Evolutionary conservation across 2,329 filamentous ascomycete species (phyloP).

Genomic region (Ploettnerulaceae sp.): DNA sequence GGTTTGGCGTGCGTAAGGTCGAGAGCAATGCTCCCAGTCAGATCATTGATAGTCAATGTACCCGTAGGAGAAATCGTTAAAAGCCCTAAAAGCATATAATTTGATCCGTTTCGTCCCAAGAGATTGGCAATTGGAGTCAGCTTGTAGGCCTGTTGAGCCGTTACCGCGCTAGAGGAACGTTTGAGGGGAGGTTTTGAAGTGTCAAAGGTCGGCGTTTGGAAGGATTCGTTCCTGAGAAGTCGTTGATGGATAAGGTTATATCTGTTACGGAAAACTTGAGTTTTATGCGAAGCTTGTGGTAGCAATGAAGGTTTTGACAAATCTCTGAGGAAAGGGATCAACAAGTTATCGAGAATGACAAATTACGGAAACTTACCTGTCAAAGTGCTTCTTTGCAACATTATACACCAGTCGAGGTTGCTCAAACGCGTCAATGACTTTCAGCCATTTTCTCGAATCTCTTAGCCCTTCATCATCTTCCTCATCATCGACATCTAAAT

Average conservation of each 20-base stretch:
- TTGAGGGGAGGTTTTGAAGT: constrained; percentile 51
- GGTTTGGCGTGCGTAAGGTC: constrained; percentile 76
- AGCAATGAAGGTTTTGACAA: constrained; percentile 64
- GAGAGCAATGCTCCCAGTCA: constrained; percentile 81
- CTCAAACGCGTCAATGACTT: constrained; percentile 75
- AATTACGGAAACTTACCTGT: no score
- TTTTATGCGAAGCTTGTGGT: constrained; percentile 76
- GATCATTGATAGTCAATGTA: constrained; percentile 74
- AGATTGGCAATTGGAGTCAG: constrained; percentile 79
- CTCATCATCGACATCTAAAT: constrained; percentile 48
- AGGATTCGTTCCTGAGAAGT: constrained; percentile 85
- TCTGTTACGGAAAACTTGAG: constrained; percentile 77
- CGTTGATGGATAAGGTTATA: constrained; percentile 92
- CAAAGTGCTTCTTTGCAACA: constrained; percentile 81
- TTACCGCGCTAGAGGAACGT: constrained; percentile 51
- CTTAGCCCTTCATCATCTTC: constrained; percentile 50
- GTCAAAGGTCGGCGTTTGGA: constrained; percentile 75
- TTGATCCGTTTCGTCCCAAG: constrained; percentile 73
- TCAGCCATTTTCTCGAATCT: constrained; percentile 79
- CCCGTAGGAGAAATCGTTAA: constrained; percentile 77
- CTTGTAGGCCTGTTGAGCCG: constrained; percentile 65
- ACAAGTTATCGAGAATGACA: constrained; percentile 26
- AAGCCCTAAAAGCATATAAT: constrained; percentile 82
- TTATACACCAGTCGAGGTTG: constrained; percentile 79
- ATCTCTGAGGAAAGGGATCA: constrained; percentile 42